Conservation (phyloP, 306 rosid genomes). For the Corylus avellana region DNA sequence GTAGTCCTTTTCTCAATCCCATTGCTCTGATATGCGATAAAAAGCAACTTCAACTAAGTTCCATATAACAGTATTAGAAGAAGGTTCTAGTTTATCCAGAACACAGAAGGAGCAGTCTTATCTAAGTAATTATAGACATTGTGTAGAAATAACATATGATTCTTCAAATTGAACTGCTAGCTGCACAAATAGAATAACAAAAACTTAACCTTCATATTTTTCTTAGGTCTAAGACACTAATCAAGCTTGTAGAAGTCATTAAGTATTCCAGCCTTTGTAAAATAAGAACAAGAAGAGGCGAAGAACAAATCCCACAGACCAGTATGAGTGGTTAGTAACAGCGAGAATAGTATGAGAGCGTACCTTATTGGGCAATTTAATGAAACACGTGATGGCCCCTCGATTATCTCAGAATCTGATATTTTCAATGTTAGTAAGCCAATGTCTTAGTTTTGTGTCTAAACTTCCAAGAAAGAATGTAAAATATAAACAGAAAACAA, state of each 20-base stretch:
- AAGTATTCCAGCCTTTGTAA: background rate
- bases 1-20: background rate
- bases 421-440: background rate
- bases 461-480: background rate
- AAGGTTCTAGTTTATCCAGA: background rate
- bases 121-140: background rate
- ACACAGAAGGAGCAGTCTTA: background rate
- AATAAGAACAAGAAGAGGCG: background rate
- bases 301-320: background rate
- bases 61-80: background rate
- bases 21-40: background rate
- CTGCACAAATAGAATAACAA: background rate
- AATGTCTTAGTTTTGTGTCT: background rate
- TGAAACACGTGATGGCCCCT: slow-evolving; percentile 1
- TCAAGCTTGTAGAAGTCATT: background rate
- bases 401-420: background rate
- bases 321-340: background rate
- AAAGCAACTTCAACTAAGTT: background rate
- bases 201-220: background rate
- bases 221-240: background rate
- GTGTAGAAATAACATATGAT: background rate
- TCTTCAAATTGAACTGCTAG: background rate
- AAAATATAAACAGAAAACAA: background rate
- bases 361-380: slow-evolving; percentile 13
- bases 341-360: background rate